Percentiles rank a stretch among this genome's conserved stretches.
phyloP scores from a whole-genome alignment of 2,329 filamentous ascomycete genomes.

The Fusarium sp. region DNA sequence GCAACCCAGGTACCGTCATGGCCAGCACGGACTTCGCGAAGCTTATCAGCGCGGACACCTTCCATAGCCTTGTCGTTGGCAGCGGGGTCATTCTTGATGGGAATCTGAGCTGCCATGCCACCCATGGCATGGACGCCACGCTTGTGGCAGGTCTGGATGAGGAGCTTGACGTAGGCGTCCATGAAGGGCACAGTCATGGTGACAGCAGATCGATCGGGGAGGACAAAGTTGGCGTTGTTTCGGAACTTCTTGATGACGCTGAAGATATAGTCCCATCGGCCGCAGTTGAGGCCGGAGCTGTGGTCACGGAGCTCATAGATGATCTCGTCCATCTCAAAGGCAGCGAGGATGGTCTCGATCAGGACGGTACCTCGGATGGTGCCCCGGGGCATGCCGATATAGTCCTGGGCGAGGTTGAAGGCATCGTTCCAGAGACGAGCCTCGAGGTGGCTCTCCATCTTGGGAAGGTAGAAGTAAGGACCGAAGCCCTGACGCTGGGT shows the following conservation, averaged over 20 bases:
- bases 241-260: slow-evolving; percentile 99
- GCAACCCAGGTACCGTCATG: slow-evolving; percentile 99
- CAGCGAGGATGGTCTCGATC: slow-evolving; percentile 97
- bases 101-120: slow-evolving; percentile 98
- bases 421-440: slow-evolving; percentile 98
- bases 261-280: slow-evolving; percentile 99
- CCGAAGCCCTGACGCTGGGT: slow-evolving; percentile 86
- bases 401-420: slow-evolving; percentile 97
- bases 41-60: slow-evolving; percentile 92
- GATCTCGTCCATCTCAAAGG: slow-evolving; percentile 99
- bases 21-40: slow-evolving; percentile 93
- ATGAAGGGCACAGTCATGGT: slow-evolving; percentile 99
- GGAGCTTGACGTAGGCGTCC: slow-evolving; percentile 94
- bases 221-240: slow-evolving; percentile 91
- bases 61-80: slow-evolving; percentile 98
- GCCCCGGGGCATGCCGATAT: slow-evolving; percentile 88
- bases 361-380: slow-evolving; percentile 96
- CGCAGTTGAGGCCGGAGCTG: slow-evolving; percentile 96
- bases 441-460: slow-evolving; percentile 98
- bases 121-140: slow-evolving; percentile 99
- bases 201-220: slow-evolving; percentile 90
- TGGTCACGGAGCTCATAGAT: slow-evolving; percentile 99
- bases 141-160: slow-evolving; percentile 98
- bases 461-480: slow-evolving; percentile 98
- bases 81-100: slow-evolving; percentile 93